phyloP scores from a whole-genome alignment of 2,329 filamentous ascomycete species.

The Kalaharituber pfeilii region DNA sequence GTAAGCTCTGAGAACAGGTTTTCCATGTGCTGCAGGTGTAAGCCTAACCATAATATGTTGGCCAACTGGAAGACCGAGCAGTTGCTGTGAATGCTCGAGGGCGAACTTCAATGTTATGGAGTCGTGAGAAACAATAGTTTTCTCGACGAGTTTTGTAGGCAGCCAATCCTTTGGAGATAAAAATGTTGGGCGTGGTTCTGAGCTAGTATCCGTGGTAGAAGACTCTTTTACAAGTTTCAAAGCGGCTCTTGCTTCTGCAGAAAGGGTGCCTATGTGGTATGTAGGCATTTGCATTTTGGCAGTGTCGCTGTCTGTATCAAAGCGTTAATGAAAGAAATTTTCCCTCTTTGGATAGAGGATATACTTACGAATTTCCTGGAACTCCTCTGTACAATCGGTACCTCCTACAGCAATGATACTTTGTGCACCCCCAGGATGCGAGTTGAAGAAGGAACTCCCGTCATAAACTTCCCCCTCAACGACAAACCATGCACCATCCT shows the following conservation, averaged over 20 bases:
- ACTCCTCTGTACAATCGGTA: slow-evolving; percentile 70
- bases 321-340: slow-evolving; percentile 20
- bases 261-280: slow-evolving; percentile 69
- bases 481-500: slow-evolving; percentile 65
- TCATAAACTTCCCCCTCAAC: slow-evolving; percentile 80
- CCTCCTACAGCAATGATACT: slow-evolving; percentile 73
- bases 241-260: slow-evolving; percentile 38
- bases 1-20: slow-evolving; percentile 69
- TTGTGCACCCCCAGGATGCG: slow-evolving; percentile 69
- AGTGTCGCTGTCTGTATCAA: slow-evolving; percentile 60
- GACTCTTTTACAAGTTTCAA: slow-evolving; percentile 32
- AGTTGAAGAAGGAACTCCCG: slow-evolving; percentile 61
- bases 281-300: slow-evolving; percentile 76
- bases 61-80: slow-evolving; percentile 60
- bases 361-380: slow-evolving; percentile 70
- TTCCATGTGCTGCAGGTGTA: slow-evolving; percentile 29
- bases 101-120: slow-evolving; percentile 66
- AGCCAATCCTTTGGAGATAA: slow-evolving; percentile 55
- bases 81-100: slow-evolving; percentile 53
- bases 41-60: slow-evolving; percentile 76
- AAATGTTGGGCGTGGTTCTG: slow-evolving; percentile 42
- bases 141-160: slow-evolving; percentile 51
- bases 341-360: neutral
- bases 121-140: slow-evolving; percentile 55
- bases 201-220: slow-evolving; percentile 8